Percentiles rank a stretch among this genome's conserved stretches.
Evolutionary conservation across 2,329 filamentous ascomycete genomes (phyloP).

Genomic region (Emericellopsis cladophorae): DNA sequence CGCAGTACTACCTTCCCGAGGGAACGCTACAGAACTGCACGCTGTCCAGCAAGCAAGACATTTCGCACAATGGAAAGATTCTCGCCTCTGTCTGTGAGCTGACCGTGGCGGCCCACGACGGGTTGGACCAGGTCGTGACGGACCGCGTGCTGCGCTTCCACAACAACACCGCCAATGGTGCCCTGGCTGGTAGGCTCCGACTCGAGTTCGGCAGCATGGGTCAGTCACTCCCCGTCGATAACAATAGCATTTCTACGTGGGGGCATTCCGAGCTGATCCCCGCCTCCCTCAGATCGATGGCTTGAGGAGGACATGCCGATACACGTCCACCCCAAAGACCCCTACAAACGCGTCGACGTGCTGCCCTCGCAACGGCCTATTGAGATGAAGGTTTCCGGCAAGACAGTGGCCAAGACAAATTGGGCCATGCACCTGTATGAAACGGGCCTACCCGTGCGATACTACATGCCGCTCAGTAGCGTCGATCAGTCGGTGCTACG

Average conservation of each 20-base stretch:
- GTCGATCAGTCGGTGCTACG: conserved; percentile 31
- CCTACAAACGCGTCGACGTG: conserved; percentile 52
- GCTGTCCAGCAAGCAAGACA: conserved; percentile 11
- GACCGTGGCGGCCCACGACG: conserved; percentile 11
- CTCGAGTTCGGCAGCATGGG: conserved; percentile 22
- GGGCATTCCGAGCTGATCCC: neutral
- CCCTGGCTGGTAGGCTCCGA: conserved; percentile 16
- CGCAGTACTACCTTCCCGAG: conserved; percentile 27
- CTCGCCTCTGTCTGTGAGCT: conserved; percentile 17
- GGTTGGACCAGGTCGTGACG: conserved; percentile 11
- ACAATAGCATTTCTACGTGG: neutral
- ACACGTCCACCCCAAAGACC: conserved; percentile 53
- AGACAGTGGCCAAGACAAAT: conserved; percentile 29
- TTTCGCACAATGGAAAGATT: conserved; percentile 11
- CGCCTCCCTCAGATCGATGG: conserved; percentile 18
- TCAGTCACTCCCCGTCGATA: conserved; percentile 5
- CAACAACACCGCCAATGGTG: conserved; percentile 20
- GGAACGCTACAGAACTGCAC: conserved; percentile 14
- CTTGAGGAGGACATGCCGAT: conserved; percentile 46
- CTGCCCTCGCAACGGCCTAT: conserved; percentile 40
- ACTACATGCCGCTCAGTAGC: conserved; percentile 42
- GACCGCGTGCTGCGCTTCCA: conserved; percentile 24
- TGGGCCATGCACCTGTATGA: conserved; percentile 44
- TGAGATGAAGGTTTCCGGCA: conserved; percentile 33
- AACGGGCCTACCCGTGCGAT: conserved; percentile 44